Evolutionary conservation across 2,329 filamentous ascomycete genomes (phyloP), one percentile per base, ranked within the genome.

Genomic region (Aspergillus puulaauensis): DNA sequence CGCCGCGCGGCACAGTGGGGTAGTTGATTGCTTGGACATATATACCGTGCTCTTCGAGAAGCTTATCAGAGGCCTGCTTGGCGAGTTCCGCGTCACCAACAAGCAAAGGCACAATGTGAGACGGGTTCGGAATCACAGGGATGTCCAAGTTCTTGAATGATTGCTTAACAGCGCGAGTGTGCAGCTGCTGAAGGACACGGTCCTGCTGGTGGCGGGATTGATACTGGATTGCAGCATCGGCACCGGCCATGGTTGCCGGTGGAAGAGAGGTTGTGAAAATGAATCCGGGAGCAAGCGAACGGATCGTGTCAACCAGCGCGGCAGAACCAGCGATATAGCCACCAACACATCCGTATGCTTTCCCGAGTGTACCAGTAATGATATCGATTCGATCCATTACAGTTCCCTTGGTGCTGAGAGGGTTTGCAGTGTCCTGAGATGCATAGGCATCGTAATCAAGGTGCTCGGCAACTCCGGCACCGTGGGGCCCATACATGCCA

Each of bases 11-110:
- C 3, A 99, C 95, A 52, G 95, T 99, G 2, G 95, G 95, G 78
- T 98, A 98, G 80, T 99, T 99, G 83, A 99, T 98, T 55, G 91
- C 92, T 79, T 99, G 95, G 24, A 99, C 95, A 73, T 99, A 99
- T 72, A 99, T 97, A 61, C 87, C 86, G 80, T 96, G 90, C 65
- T 96, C 89, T 65, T 90, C 87, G 14, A 99, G 84, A 21, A 99
- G 86, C 80, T 96, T 86, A 73, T 99, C 95, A 23, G 91, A 96
- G 7, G 95, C 95, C 67, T 88, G 83, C 82, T 95, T 97, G 59
- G 95, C 95, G 41, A 96, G 80, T 76, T 95, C 93, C 47, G 95
- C 95, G 70, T 96, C 95, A 58, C 95, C 95, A 50, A 99, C 93
- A 12, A 99, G 83, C 54, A 98, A 85, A 4, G 95, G 95, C 52